A percentile compares a stretch with the other conserved stretches of the same genome.
Conservation (phyloP, 2,329 filamentous ascomycete genomes). For the Ceratocystiopsis sp. region DNA sequence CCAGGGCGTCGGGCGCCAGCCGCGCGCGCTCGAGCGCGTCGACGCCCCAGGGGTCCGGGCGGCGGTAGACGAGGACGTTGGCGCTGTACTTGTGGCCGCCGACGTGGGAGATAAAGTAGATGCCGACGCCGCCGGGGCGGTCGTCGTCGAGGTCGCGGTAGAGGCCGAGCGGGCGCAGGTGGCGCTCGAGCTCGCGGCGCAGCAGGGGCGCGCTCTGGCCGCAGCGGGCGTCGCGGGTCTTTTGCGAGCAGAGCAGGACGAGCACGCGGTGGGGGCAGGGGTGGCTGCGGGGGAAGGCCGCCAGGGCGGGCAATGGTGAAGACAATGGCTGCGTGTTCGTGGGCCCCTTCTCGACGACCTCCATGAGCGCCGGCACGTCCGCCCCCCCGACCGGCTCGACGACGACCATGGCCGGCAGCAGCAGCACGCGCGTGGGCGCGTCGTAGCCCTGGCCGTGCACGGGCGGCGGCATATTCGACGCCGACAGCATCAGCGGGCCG, state of each 20-base stretch:
- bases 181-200: slow-evolving; percentile 75
- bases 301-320: too few relatives aligned
- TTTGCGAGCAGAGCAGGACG: slow-evolving; percentile 86
- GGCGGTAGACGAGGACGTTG: slow-evolving; percentile 83
- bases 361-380: slow-evolving; percentile 54
- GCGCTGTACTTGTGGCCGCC: slow-evolving; percentile 94
- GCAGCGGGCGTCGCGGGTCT: slow-evolving; percentile 85
- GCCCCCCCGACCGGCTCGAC: slow-evolving; percentile 70
- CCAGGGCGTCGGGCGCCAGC: slow-evolving; percentile 19
- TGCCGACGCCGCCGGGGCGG: slow-evolving; percentile 76
- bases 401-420: slow-evolving; percentile 71
- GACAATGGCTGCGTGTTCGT: slow-evolving; percentile 57
- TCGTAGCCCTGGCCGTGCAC: slow-evolving; percentile 48
- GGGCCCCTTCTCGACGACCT: slow-evolving; percentile 50
- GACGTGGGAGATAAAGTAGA: slow-evolving; percentile 93
- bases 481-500: slow-evolving; percentile 74
- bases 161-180: slow-evolving; percentile 68
- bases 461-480: slow-evolving; percentile 77
- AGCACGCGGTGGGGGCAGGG: slow-evolving; percentile 70
- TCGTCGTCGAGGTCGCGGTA: slow-evolving; percentile 80
- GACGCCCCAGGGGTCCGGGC: slow-evolving; percentile 37
- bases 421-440: slow-evolving; percentile 59
- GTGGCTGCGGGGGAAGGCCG: slow-evolving; percentile 25
- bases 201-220: slow-evolving; percentile 85
- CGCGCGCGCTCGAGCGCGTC: slow-evolving; percentile 25